Evolutionary conservation across 768 basidiomycete genomes (phyloP).

Genomic region (Asterophora lycoperdoides): DNA sequence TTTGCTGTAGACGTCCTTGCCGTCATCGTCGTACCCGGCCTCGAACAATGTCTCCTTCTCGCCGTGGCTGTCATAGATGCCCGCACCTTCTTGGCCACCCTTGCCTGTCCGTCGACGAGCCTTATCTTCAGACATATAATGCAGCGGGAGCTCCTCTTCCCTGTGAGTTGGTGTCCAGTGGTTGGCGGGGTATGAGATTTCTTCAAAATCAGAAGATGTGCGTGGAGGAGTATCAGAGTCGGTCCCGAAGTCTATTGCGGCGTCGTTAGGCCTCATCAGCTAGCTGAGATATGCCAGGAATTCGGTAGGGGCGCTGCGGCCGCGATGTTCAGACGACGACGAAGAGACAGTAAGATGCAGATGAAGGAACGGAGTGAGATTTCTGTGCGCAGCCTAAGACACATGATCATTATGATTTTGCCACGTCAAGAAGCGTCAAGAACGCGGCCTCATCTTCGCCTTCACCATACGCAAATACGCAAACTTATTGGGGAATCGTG

Average conservation of each 20-base stretch:
- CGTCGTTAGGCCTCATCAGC: conserved; percentile 61
- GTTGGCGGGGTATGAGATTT: conserved; percentile 54
- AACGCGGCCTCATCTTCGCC: no score
- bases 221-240: conserved; percentile 43
- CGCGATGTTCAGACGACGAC: conserved; percentile 3
- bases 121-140: conserved; percentile 63
- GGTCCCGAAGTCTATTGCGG: conserved; percentile 68
- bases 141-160: conserved; percentile 46
- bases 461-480: neutral
- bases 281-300: conserved; percentile 26
- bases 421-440: conserved; percentile 29
- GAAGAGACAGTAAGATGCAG: conserved; percentile 3
- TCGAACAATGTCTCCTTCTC: conserved; percentile 26
- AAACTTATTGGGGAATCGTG: neutral
- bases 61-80: conserved; percentile 12
- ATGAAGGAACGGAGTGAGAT: neutral
- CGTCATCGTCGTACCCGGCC: conserved; percentile 39
- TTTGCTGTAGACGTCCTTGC: conserved; percentile 53
- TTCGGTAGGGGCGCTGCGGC: conserved; percentile 4
- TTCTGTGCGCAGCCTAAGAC: conserved; percentile 8
- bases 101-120: conserved; percentile 46
- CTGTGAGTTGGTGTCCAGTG: conserved; percentile 32
- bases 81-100: conserved; percentile 17
- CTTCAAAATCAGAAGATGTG: conserved; percentile 68
- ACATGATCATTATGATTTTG: conserved; percentile 28